These are phyloP conservation scores for Arxiozyma telluris DNA, from an alignment of 1,139 yeast species.

Conservation along the genomic window DNA sequence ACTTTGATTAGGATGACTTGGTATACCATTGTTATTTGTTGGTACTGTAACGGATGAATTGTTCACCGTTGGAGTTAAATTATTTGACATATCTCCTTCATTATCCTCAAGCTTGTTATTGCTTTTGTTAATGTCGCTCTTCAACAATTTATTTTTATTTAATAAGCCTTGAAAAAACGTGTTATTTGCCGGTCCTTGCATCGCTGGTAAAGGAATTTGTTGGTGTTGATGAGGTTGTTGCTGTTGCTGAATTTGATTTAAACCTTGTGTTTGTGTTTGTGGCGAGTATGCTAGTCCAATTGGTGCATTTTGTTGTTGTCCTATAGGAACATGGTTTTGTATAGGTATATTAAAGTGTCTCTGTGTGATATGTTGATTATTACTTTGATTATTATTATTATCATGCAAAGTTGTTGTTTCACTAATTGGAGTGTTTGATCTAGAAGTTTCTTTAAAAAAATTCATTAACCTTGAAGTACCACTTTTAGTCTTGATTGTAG, in stretches of 20 bases:
- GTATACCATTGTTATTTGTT: neutral
- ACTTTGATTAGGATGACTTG: neutral
- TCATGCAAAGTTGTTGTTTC: neutral
- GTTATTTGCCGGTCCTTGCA: conserved; percentile 11
- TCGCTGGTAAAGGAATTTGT: conserved; percentile 5
- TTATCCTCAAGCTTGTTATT: neutral
- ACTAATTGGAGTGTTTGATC: conserved; percentile 9
- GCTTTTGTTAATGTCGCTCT: neutral
- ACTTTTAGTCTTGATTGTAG: conserved; percentile 3
- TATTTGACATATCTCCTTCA: neutral
- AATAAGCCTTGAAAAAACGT: conserved; percentile 27
- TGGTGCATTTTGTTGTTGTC: neutral
- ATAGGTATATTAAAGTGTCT: neutral
- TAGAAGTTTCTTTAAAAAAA: conserved; percentile 20
- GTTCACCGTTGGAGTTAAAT: neutral
- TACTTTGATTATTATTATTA: neutral
- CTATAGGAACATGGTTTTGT: neutral
- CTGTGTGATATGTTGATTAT: neutral
- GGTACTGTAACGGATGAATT: neutral
- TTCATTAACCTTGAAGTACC: conserved; percentile 28
- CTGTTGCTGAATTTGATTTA: neutral
- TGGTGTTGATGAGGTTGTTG: conserved; percentile 1
- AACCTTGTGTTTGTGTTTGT: neutral
- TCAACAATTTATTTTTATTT: conserved; percentile 20
- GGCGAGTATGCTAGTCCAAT: neutral